Evolutionary conservation across 441 rosid genomes (phyloP).

Genomic region (Euphorbia schlechtendalii): DNA sequence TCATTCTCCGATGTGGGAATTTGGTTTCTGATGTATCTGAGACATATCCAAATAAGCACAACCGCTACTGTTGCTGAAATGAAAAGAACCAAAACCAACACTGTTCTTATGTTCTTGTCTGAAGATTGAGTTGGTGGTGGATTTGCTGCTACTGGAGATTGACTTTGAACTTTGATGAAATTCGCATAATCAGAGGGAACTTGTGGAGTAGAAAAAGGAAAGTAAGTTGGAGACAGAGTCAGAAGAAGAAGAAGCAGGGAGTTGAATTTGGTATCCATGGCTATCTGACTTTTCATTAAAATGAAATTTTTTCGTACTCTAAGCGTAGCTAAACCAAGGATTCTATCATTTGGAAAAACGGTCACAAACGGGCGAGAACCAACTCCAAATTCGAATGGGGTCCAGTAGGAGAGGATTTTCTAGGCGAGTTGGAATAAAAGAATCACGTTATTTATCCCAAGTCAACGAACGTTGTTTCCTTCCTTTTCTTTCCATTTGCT

Average conservation of each 20-base stretch:
- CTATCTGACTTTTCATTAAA: neutral
- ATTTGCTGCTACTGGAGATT: neutral
- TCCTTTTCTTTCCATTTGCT: too few relatives aligned
- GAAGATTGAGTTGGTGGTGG: neutral
- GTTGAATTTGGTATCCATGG: neutral
- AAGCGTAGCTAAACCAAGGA: too few relatives aligned
- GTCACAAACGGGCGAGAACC: too few relatives aligned
- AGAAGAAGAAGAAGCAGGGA: neutral
- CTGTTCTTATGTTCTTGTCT: neutral
- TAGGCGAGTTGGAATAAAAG: neutral
- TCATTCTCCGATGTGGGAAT: neutral
- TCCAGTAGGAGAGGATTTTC: neutral
- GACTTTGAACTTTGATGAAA: conserved; percentile 10
- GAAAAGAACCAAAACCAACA: neutral
- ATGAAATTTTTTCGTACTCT: too few relatives aligned
- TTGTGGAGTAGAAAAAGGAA: neutral
- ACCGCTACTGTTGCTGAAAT: neutral
- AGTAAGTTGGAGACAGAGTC: too few relatives aligned
- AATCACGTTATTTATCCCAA: neutral
- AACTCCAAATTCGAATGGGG: neutral
- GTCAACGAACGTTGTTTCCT: neutral
- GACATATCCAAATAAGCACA: neutral
- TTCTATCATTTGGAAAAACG: too few relatives aligned
- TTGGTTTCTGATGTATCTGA: neutral
- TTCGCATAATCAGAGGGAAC: neutral